These are phyloP conservation scores for Sphaceloma murrayae DNA, from an alignment of 2,329 filamentous ascomycete genomes.

Conservation along the genomic window DNA sequence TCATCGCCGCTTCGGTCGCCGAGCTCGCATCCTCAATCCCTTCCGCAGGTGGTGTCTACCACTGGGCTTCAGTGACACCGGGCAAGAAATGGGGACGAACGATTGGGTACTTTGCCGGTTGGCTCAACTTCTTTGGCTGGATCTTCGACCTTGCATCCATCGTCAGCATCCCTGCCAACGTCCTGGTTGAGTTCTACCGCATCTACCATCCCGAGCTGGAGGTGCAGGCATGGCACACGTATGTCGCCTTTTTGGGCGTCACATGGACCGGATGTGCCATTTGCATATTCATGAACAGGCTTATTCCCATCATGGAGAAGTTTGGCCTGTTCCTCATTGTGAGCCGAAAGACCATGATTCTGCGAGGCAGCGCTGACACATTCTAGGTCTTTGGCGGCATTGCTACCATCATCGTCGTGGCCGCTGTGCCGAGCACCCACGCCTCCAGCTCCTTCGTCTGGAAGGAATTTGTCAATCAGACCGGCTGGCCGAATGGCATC, in stretches of 20 bases:
- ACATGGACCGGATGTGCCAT: conserved; percentile 45
- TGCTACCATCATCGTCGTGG: conserved; percentile 31
- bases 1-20: conserved; percentile 30
- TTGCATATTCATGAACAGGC: conserved; percentile 49
- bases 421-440: conserved; percentile 45
- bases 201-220: conserved; percentile 48
- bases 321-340: conserved; percentile 44
- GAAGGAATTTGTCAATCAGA: conserved; percentile 42
- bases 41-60: conserved; percentile 29
- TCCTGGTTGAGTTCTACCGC: conserved; percentile 52
- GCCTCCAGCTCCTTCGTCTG: conserved; percentile 47
- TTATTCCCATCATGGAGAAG: conserved; percentile 44
- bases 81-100: conserved; percentile 27
- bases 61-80: conserved; percentile 30
- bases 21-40: conserved; percentile 28
- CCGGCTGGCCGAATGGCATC: conserved; percentile 39
- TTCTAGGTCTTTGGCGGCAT: conserved; percentile 27
- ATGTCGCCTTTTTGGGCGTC: conserved; percentile 48
- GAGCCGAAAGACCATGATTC: background rate
- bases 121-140: conserved; percentile 48
- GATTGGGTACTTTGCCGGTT: conserved; percentile 31
- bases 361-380: background rate
- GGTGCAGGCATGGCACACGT: conserved; percentile 49
- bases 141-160: conserved; percentile 53
- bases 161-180: conserved; percentile 49